These are phyloP conservation scores for Nicotiana undulata DNA, from an alignment of 257 asterid genomes.

Conservation along the genomic window DNA sequence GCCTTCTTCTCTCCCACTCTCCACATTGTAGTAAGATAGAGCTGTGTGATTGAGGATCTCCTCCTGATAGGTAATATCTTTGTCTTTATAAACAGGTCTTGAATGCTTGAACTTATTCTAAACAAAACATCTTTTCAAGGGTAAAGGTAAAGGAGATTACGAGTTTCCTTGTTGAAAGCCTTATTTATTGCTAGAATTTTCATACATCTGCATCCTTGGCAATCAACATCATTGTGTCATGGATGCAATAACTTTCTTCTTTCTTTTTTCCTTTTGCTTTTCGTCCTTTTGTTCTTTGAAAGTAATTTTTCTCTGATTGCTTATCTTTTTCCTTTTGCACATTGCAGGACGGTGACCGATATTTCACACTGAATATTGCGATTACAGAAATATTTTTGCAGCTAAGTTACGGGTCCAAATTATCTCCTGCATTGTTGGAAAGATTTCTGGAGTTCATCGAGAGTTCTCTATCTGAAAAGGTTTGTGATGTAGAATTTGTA, in stretches of 20 bases:
- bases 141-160: background rate
- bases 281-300: background rate
- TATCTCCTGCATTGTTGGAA: constrained; percentile 48
- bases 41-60: too few species aligned
- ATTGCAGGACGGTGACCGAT: constrained; percentile 71
- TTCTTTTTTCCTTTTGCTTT: background rate
- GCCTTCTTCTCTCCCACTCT: too few species aligned
- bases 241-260: background rate
- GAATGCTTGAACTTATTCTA: background rate
- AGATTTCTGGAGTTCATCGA: constrained; percentile 67
- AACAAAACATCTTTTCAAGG: background rate
- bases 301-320: background rate
- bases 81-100: background rate
- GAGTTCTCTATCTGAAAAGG: constrained; percentile 58
- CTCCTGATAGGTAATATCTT: background rate
- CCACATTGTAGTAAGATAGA: too few species aligned
- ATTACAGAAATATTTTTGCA: constrained; percentile 61
- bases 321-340: constrained; percentile 1
- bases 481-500: constrained; percentile 8
- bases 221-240: background rate
- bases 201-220: background rate
- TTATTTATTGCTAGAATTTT: background rate
- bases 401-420: constrained; percentile 38
- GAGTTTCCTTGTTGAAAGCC: background rate
- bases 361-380: constrained; percentile 51